These are phyloP conservation scores for Westerdykella ornata DNA, from an alignment of 2,329 filamentous ascomycete genomes.

Conservation along the genomic window DNA sequence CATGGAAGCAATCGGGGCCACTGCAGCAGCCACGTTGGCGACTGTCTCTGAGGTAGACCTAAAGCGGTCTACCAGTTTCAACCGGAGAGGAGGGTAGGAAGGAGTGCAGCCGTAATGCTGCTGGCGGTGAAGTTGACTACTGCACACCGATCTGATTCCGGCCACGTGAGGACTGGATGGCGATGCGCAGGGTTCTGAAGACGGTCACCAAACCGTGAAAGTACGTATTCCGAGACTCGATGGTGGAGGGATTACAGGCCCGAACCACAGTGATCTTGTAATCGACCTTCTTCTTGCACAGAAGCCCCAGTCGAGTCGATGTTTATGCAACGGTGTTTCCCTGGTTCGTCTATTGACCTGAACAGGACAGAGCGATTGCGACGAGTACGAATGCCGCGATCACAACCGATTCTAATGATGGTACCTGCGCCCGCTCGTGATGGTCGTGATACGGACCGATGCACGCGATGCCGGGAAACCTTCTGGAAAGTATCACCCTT, in stretches of 20 bases:
- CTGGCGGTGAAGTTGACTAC: slow-evolving; percentile 32
- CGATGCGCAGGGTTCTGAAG: slow-evolving; percentile 28
- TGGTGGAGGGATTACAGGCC: slow-evolving; percentile 6
- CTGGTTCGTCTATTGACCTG: slow-evolving; percentile 22
- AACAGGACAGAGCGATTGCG: slow-evolving; percentile 24
- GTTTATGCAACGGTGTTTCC: slow-evolving; percentile 25
- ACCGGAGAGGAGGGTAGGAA: slow-evolving; percentile 38
- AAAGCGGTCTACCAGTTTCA: slow-evolving; percentile 39
- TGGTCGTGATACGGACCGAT: slow-evolving; percentile 38
- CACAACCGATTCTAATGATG: slow-evolving; percentile 24
- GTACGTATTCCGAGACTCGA: too few relatives aligned
- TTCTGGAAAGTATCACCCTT: slow-evolving; percentile 40
- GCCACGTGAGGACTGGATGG: slow-evolving; percentile 28
- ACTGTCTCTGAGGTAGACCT: slow-evolving; percentile 40
- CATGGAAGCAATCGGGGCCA: slow-evolving; percentile 56
- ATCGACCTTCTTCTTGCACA: slow-evolving; percentile 25
- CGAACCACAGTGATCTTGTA: slow-evolving; percentile 25
- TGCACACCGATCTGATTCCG: slow-evolving; percentile 28
- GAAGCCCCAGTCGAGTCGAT: slow-evolving; percentile 21
- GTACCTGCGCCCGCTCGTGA: slow-evolving; percentile 35
- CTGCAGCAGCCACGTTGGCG: slow-evolving; percentile 57
- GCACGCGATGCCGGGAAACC: slow-evolving; percentile 41
- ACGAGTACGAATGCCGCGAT: slow-evolving; percentile 21
- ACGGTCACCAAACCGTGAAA: too few relatives aligned
- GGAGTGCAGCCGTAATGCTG: slow-evolving; percentile 37